phyloP scores from a whole-genome alignment of 257 asterid genomes.

The Solanum appendiculatum region DNA sequence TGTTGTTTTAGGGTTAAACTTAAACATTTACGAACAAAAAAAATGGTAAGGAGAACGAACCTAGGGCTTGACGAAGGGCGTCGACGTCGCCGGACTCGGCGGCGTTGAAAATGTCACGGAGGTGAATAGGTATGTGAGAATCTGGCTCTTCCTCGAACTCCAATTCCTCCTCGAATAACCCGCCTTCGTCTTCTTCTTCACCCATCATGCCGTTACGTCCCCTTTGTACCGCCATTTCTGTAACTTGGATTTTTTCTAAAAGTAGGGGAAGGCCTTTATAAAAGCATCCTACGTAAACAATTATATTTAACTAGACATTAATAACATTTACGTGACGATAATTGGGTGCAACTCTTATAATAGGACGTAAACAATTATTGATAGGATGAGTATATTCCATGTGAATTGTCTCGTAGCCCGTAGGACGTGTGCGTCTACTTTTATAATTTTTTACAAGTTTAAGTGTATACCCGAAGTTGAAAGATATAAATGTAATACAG shows the following conservation, averaged over 20 bases:
- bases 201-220: neutral
- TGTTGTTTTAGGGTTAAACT: neutral
- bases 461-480: no score
- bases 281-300: neutral
- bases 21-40: neutral
- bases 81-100: neutral
- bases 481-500: no score
- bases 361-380: no score
- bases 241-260: neutral
- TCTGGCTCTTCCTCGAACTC: neutral
- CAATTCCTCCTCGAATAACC: neutral
- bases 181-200: neutral
- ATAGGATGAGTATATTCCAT: no score
- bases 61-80: neutral
- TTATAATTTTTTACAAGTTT: no score
- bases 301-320: no score
- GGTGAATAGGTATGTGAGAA: neutral
- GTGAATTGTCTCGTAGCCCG: no score
- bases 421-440: no score
- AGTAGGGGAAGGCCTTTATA: neutral
- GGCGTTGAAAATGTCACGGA: neutral
- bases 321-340: no score
- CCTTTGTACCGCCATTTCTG: neutral
- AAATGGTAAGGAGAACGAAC: neutral
- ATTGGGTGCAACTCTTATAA: no score